Evolutionary conservation across 805 yeast species (phyloP).

Genomic region (Candida multigemmis): DNA sequence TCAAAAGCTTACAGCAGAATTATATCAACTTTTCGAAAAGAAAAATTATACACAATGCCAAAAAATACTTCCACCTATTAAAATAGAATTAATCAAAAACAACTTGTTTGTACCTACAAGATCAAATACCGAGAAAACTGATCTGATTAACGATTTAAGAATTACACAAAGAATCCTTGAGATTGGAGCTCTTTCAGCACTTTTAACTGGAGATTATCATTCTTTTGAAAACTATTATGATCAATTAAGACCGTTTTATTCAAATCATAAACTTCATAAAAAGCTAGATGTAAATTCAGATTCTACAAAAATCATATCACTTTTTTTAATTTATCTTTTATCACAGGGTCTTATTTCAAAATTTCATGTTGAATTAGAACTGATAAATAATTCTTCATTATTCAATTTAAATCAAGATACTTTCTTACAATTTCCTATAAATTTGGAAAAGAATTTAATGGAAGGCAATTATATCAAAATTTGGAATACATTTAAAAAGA

Average conservation of each 20-base stretch:
- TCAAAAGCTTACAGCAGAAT: constrained; percentile 59
- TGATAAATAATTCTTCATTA: constrained; percentile 42
- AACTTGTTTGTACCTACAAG: constrained; percentile 62
- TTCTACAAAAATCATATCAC: constrained; percentile 56
- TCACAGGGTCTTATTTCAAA: constrained; percentile 78
- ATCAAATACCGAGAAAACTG: constrained; percentile 21
- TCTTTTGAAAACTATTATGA: constrained; percentile 66
- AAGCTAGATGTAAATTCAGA: constrained; percentile 22
- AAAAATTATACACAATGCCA: constrained; percentile 57
- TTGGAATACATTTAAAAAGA: constrained; percentile 62
- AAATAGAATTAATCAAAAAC: constrained; percentile 70
- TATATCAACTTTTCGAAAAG: constrained; percentile 54
- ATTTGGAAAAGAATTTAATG: constrained; percentile 87
- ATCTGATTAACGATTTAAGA: constrained; percentile 54
- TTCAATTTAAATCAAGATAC: constrained; percentile 56
- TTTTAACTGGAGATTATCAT: constrained; percentile 51
- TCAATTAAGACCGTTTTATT: constrained; percentile 73
- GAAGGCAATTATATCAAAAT: constrained; percentile 95
- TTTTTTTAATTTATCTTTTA: constrained; percentile 67
- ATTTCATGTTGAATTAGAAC: constrained; percentile 86
- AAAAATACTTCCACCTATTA: constrained; percentile 58
- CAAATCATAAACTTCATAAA: constrained; percentile 33
- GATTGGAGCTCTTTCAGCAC: constrained; percentile 75
- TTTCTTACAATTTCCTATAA: constrained; percentile 75
- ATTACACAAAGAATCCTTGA: constrained; percentile 81